Evolutionary conservation across 2,329 filamentous ascomycete genomes (phyloP).

Genomic region (Teratosphaeria gauchensis): DNA sequence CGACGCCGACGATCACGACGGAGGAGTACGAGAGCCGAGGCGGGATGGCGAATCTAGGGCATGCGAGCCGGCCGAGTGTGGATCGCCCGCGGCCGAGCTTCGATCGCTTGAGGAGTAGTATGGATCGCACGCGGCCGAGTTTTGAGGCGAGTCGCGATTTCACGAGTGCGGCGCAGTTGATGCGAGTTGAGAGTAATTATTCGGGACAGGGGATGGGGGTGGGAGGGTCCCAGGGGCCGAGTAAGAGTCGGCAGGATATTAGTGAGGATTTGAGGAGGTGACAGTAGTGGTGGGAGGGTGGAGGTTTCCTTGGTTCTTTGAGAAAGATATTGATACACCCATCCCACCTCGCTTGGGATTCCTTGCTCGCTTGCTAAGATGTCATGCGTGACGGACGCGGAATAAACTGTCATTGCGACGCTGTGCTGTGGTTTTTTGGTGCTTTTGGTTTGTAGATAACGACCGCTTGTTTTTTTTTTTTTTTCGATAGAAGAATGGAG

Average conservation of each 20-base stretch:
- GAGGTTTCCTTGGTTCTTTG: neutral
- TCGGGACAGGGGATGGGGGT: conserved; percentile 1
- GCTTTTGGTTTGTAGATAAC: neutral
- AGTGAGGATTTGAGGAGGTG: conserved; percentile 7
- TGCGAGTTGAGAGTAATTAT: conserved; percentile 57
- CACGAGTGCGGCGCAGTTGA: conserved; percentile 77
- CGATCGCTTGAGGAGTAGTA: conserved; percentile 74
- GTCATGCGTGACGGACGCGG: neutral
- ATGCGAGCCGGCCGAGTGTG: conserved; percentile 42
- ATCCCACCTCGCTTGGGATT: neutral
- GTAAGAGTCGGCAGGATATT: conserved; percentile 6
- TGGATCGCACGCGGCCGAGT: conserved; percentile 74
- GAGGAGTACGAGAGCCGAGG: conserved; percentile 6
- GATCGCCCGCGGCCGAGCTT: conserved; percentile 73
- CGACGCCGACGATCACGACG: conserved; percentile 16
- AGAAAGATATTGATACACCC: neutral
- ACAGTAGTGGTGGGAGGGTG: neutral
- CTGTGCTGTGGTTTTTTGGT: neutral
- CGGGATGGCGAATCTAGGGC: neutral
- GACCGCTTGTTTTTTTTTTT: neutral
- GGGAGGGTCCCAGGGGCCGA: neutral
- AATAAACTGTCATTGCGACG: neutral
- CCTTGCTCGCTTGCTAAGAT: neutral
- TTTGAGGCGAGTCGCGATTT: conserved; percentile 87
- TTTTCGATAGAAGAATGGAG: too few species aligned